Evolutionary conservation across 2,329 filamentous ascomycete genomes (phyloP).

Genomic region (Colletotrichum aenigma): DNA sequence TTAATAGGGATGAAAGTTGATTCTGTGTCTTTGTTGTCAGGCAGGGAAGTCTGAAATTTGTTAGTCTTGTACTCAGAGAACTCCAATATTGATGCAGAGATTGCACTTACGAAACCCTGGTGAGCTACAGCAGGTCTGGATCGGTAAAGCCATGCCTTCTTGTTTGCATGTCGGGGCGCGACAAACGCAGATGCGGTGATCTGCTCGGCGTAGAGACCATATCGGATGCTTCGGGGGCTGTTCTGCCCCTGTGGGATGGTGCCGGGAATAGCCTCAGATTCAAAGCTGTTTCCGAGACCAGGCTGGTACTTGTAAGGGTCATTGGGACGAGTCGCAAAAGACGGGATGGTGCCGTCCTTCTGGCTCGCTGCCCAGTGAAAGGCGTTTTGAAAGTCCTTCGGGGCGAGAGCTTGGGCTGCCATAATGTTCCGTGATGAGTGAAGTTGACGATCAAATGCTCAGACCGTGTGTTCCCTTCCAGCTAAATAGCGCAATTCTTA

Average conservation of each 20-base stretch:
- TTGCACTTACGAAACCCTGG: constrained; percentile 22
- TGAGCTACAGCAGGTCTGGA: constrained; percentile 33
- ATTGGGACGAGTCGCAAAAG: constrained; percentile 47
- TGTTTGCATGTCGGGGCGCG: constrained; percentile 31
- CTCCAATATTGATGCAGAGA: not conserved
- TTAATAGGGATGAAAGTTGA: constrained; percentile 49
- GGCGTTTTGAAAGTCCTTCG: constrained; percentile 50
- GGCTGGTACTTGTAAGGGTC: constrained; percentile 58
- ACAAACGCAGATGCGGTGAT: constrained; percentile 41
- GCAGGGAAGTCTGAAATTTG: constrained; percentile 2
- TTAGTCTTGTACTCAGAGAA: not conserved
- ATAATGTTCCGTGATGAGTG: not conserved
- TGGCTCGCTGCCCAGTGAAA: constrained; percentile 67
- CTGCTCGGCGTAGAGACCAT: constrained; percentile 45
- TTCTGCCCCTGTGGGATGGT: constrained; percentile 52
- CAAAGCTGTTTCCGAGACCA: constrained; percentile 56
- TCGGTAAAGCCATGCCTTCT: constrained; percentile 34
- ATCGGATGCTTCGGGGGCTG: constrained; percentile 41
- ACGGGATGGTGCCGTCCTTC: constrained; percentile 57
- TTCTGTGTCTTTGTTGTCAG: constrained; percentile 34
- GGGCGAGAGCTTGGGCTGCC: not conserved
- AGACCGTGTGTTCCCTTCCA: not conserved
- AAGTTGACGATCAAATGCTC: not conserved
- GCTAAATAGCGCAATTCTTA: not conserved
- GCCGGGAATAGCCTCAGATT: constrained; percentile 50